A percentile compares a stretch with the other conserved stretches of the same genome.
phyloP scores from a whole-genome alignment of 371 early-diverging fungal species.

The Mucor circinelloides region DNA sequence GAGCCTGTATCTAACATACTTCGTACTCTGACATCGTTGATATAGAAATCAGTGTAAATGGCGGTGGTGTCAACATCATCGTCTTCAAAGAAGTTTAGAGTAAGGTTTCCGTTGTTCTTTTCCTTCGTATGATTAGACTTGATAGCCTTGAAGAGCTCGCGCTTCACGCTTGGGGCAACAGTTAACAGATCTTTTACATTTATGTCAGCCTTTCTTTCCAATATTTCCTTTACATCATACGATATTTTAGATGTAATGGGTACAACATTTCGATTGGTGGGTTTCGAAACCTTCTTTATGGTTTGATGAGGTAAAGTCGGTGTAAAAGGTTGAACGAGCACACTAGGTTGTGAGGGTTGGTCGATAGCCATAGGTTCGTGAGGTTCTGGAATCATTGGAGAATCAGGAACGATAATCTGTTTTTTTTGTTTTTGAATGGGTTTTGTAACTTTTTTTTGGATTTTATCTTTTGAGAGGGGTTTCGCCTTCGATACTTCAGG shows the following conservation, averaged over 20 bases:
- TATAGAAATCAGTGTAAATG: neutral
- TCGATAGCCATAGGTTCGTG: no score
- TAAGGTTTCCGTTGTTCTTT: neutral
- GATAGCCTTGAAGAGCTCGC: neutral
- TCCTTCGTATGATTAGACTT: neutral
- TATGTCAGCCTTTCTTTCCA: neutral
- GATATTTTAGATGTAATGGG: neutral
- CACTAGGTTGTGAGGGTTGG: no score
- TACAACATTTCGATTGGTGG: neutral
- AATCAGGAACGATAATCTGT: no score
- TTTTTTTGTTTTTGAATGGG: no score
- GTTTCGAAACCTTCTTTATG: no score
- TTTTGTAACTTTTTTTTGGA: no score
- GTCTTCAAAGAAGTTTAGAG: conserved; percentile 1
- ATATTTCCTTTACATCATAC: neutral
- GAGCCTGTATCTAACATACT: neutral
- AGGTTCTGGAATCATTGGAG: no score
- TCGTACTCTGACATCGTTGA: neutral
- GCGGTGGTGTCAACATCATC: conserved; percentile 8
- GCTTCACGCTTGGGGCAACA: neutral
- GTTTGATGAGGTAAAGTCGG: no score
- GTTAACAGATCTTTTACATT: neutral
- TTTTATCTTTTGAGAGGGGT: no score
- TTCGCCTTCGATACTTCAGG: neutral
- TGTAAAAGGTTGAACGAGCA: no score